phyloP scores from a whole-genome alignment of 2,329 filamentous ascomycete genomes.

The Graphilbum sp. region DNA sequence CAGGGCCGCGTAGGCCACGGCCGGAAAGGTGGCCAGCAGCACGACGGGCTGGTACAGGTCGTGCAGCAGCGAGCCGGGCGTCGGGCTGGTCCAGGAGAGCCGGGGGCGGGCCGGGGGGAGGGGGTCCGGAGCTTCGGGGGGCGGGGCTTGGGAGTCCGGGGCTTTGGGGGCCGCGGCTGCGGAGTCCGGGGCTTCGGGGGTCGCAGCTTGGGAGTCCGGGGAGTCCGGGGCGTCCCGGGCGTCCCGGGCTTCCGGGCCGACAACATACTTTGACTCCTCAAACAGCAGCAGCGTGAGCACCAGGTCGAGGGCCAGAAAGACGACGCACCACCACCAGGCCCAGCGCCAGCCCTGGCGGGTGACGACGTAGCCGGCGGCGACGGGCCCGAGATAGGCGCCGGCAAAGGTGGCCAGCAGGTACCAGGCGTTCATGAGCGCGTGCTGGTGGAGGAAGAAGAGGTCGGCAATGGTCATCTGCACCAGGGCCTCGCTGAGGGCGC shows the following conservation, averaged over 20 bases:
- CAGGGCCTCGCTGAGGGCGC: conserved; percentile 27
- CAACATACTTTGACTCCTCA: conserved; percentile 6
- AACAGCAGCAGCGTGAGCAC: conserved; percentile 4
- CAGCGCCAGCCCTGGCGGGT: conserved; percentile 32
- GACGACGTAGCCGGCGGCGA: conserved; percentile 32
- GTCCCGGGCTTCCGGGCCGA: not conserved
- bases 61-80: conserved; percentile 3
- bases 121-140: too few species aligned
- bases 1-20: conserved; percentile 4
- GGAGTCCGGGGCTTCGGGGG: too few species aligned
- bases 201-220: too few species aligned
- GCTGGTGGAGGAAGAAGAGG: conserved; percentile 39
- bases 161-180: too few species aligned
- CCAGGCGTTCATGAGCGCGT: conserved; percentile 30
- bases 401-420: conserved; percentile 27
- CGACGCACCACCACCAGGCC: conserved; percentile 19
- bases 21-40: conserved; percentile 6
- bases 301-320: conserved; percentile 7
- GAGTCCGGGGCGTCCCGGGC: not conserved
- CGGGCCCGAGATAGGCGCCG: conserved; percentile 19
- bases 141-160: too few species aligned
- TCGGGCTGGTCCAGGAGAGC: conserved; percentile 1
- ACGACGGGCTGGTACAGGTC: conserved; percentile 6
- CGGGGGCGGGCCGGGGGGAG: conserved; percentile 3
- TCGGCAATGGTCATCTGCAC: conserved; percentile 35